Conservation (phyloP, 805 yeast genomes). For the Yarrowia osloensis region DNA sequence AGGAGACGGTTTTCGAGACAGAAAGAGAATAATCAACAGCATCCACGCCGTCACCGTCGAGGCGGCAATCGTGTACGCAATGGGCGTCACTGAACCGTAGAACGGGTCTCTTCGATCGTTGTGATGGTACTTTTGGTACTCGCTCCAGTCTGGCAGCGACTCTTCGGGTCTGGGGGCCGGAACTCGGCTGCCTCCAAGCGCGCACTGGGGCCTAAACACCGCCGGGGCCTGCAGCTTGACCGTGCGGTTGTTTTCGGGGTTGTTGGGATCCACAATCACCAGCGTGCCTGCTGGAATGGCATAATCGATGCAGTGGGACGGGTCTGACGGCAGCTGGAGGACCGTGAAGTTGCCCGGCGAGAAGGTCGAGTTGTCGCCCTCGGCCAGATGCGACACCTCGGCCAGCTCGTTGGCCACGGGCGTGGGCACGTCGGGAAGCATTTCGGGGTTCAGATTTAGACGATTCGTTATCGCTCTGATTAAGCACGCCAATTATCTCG, state of each 20-base stretch:
- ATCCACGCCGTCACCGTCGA: slow-evolving; percentile 61
- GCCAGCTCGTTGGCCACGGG: slow-evolving; percentile 21
- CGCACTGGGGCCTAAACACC: slow-evolving; percentile 21
- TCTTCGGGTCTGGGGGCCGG: neutral
- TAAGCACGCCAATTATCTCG: too few relatives aligned
- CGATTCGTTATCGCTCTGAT: too few relatives aligned
- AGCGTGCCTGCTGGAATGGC: slow-evolving; percentile 32
- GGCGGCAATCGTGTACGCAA: slow-evolving; percentile 41
- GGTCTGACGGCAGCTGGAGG: slow-evolving; percentile 1
- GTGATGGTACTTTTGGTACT: slow-evolving; percentile 18
- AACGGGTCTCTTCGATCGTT: slow-evolving; percentile 37
- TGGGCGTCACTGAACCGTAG: slow-evolving; percentile 42
- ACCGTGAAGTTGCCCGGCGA: slow-evolving; percentile 6
- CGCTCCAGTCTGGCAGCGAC: slow-evolving; percentile 19
- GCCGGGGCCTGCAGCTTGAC: slow-evolving; percentile 31
- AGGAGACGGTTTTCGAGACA: slow-evolving; percentile 62
- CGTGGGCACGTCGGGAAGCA: neutral
- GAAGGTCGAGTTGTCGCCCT: neutral
- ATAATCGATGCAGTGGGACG: slow-evolving; percentile 29
- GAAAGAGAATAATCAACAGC: slow-evolving; percentile 56
- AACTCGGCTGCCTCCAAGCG: neutral
- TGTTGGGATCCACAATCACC: slow-evolving; percentile 28
- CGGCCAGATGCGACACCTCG: slow-evolving; percentile 16
- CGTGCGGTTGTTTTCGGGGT: slow-evolving; percentile 24
- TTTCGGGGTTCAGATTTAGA: neutral